A percentile compares a stretch with the other conserved stretches of the same genome.
These are phyloP conservation scores for Gaeumannomyces tritici DNA, from an alignment of 2,329 filamentous ascomycete genomes.

Conservation along the genomic window DNA sequence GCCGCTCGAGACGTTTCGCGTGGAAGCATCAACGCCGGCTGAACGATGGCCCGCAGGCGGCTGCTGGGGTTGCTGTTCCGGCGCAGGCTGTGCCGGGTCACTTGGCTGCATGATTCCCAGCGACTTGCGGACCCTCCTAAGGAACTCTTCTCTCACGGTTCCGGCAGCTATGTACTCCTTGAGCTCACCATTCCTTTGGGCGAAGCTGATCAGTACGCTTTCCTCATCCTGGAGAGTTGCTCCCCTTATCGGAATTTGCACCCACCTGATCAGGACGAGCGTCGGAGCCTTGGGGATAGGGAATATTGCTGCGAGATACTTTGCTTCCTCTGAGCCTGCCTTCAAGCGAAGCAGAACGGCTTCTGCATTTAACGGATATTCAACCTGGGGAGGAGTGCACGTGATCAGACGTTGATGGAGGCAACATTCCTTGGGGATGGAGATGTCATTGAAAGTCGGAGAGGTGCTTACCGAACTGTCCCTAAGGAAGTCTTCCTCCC, in stretches of 20 bases:
- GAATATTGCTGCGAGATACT: conserved; percentile 73
- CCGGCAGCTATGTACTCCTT: conserved; percentile 66
- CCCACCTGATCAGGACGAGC: conserved; percentile 66
- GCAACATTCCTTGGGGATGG: not conserved
- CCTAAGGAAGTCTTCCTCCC: conserved; percentile 61
- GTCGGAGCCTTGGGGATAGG: conserved; percentile 71
- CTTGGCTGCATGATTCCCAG: not conserved
- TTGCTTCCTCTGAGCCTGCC: conserved; percentile 70
- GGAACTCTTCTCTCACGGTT: conserved; percentile 55
- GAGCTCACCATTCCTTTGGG: conserved; percentile 57
- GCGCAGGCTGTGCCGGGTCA: not conserved
- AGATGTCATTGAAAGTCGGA: not conserved
- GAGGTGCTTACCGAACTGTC: conserved; percentile 39
- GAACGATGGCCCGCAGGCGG: conserved; percentile 1
- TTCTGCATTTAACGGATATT: conserved; percentile 26
- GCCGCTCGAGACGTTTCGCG: not conserved
- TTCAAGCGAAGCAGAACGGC: conserved; percentile 62
- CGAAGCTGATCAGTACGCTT: too few relatives aligned
- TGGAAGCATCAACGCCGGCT: not conserved
- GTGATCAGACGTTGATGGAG: not conserved
- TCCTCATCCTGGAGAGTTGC: not conserved
- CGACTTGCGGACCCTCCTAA: conserved; percentile 34
- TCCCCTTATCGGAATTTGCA: not conserved
- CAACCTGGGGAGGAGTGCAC: not conserved
- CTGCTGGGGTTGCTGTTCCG: not conserved